Evolutionary conservation across 345 rosid species (phyloP), one percentile per base, ranked within the genome.

Genomic region (Citrus hindsii): DNA sequence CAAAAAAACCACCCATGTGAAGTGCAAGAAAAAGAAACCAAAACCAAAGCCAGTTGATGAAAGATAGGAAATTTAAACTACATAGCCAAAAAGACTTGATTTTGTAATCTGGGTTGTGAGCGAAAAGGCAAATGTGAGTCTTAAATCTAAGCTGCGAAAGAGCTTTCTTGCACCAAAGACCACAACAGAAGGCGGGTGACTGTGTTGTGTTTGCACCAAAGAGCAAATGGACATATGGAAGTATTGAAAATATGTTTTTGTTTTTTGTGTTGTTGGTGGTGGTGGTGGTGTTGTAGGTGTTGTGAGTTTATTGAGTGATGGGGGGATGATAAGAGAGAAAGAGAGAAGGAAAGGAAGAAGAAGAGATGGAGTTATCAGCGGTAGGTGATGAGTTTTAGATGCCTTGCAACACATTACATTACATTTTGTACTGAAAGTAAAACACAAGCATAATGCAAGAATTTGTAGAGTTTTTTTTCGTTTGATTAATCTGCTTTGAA

Each of bases 311-410:
- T 18, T 48, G 56, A 76, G 83, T 42, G 81, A 69, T 59, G 81
- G 58, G 79, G 68, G 79, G 68, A 71, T 64, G 65, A 82, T 27
- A 80, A 35, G 28, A 66, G 35, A 1, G 51, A 30, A 56, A 75
- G 32, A 30, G 37, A 75, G 75, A 56, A 67, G 37, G 60, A 2
- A 66, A 55, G n/a, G 37, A 51, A 56, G 84, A 79, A 91, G 92
- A 86, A 84, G 90, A 77, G 75, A 82, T 82, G 94, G 93, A 88
- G 92, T 89, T 89, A 83, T 93, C 98, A 89, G 91, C 56, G 90
- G 87, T 92, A 80, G 98, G 95, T 94, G 89, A 82, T 81, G 84
- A 86, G 86, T 85, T 79, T 46, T 88, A 86, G 84, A 82, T 64
- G 74, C 28, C 78, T 71, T 65, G 3, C 74, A 77, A 69, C 62